Base-by-base conservation (phyloP, 1,284 basidiomycete species). In the Sporisorium scitamineum region DNA sequence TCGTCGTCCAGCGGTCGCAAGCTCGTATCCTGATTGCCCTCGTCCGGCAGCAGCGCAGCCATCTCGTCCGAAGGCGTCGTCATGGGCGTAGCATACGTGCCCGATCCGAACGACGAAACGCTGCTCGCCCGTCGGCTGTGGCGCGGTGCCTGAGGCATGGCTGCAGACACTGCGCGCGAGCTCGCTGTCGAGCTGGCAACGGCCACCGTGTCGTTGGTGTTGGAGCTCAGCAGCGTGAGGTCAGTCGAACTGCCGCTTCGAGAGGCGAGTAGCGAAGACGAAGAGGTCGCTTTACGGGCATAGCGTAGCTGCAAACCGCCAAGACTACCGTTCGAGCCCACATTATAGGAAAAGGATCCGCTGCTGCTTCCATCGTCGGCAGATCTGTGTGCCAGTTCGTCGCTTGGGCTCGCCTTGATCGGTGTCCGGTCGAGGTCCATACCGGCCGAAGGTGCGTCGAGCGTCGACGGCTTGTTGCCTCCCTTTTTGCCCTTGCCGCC, bases 61-160 rank as follows among this genome's bases (percentile, higher is more conserved):
- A 76, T 76, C 39, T 76, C 73, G 48, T 76, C 73, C 9, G 73
- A 67, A 10, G 77, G 77, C 22, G 77, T 76, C 22, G 67, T 66
- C 63, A 78, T 67, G 2, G 78, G 78, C 51, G 78, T 80, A 2
- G 61, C 67, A 29, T 78, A 80, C 2, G 58, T 65, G 13, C 66
- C 76, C 3, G 78, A 80, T 0, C 76, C 78, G 27, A 76, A 65
- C 8, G 74, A 77, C 1, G 78, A 80, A 4, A 70, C 69, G 44
- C 70, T 74, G 55, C 69, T 72, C 13, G 78, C 70, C 7, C 78
- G 58, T 50, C 75, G 45, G 47, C 66, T 66, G 54, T 71, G 75
- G 34, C 55, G 68, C 5, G 67, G 71, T 34, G 59, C 44, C 41
- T 50, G 62, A n/a, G 62, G 52, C 16, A 62, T 24, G 0, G 59